phyloP scores from a whole-genome alignment of 1,284 basidiomycete genomes.

The Austroboletus novae-zelandiae region DNA sequence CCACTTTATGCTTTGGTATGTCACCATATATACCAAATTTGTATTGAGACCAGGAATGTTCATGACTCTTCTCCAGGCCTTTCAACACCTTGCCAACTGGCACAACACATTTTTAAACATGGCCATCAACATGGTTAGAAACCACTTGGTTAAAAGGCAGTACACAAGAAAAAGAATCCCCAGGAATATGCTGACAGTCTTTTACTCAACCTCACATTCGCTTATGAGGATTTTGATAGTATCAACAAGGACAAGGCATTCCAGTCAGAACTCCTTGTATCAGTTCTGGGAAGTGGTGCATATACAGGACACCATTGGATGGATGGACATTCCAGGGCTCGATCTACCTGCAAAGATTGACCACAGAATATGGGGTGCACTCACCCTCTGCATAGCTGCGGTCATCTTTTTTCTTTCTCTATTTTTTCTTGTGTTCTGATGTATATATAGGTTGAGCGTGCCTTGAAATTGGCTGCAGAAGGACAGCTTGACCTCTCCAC shows the following conservation, averaged over 20 bases:
- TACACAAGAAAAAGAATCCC: neutral
- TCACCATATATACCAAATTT: neutral
- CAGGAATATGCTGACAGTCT: neutral
- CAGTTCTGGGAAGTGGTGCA: too few species aligned
- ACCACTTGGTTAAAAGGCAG: neutral
- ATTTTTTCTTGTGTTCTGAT: too few species aligned
- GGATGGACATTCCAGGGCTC: too few species aligned
- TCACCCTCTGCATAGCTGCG: too few species aligned
- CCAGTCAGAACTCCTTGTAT: neutral
- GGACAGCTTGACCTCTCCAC: too few species aligned
- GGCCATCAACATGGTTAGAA: neutral
- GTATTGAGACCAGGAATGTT: neutral
- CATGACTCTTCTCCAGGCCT: too few species aligned
- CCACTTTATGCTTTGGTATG: neutral
- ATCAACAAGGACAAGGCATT: neutral
- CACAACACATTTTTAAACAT: neutral
- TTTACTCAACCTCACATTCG: neutral
- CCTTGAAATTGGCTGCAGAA: too few species aligned
- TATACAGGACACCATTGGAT: too few species aligned
- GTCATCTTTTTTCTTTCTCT: too few species aligned
- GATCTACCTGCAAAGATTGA: too few species aligned
- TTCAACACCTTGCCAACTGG: neutral
- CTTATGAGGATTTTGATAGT: neutral
- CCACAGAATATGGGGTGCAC: too few species aligned
- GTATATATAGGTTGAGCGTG: too few species aligned